A percentile compares a stretch with the other conserved stretches of the same genome.
phyloP scores from a whole-genome alignment of 495 filamentous ascomycete genomes.

The Chaetomidium leptoderma region DNA sequence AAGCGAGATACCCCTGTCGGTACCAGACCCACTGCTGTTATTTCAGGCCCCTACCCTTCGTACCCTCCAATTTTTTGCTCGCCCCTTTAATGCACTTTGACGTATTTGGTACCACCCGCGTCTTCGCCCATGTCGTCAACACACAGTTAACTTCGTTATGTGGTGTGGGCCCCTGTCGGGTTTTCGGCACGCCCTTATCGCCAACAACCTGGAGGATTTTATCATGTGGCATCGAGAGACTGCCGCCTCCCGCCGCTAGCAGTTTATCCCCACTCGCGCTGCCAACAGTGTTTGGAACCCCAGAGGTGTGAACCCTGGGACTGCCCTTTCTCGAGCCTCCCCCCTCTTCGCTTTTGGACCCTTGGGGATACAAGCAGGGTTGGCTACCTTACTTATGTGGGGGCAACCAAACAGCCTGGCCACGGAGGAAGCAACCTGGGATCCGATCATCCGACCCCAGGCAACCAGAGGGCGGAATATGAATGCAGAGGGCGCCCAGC shows the following conservation, averaged over 20 bases:
- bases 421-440: background rate
- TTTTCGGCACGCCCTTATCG: background rate
- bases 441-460: constrained; percentile 9
- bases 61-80: too few relatives aligned
- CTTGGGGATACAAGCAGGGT: background rate
- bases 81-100: too few relatives aligned
- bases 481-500: constrained; percentile 3
- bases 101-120: too few relatives aligned
- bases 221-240: background rate
- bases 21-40: too few relatives aligned
- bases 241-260: background rate
- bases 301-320: too few relatives aligned
- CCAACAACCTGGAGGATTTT: background rate
- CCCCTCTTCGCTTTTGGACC: background rate
- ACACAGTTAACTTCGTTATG: background rate
- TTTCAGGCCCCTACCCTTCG: too few relatives aligned
- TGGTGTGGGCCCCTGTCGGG: constrained; percentile 1
- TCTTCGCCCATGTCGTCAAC: background rate
- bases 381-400: background rate
- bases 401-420: background rate
- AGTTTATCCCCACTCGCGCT: background rate
- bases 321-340: background rate
- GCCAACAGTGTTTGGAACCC: background rate
- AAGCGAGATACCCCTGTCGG: too few relatives aligned
- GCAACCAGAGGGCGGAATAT: constrained; percentile 4